Evolutionary conservation across 176 grass and related monocot species (phyloP).

Genomic region (Triticum monococcum): DNA sequence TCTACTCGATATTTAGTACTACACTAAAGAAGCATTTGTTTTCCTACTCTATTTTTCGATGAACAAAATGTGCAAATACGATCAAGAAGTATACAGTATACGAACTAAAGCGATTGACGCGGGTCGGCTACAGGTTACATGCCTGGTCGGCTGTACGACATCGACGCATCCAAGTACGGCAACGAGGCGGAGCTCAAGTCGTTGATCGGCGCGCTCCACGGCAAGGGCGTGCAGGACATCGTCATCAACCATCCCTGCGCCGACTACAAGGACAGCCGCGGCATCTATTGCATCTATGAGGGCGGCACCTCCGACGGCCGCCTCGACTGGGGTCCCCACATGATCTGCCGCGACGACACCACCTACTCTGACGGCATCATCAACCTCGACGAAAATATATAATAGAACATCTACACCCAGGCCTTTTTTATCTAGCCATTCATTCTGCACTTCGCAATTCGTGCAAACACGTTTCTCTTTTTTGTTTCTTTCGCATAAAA

Average conservation of each 20-base stretch:
- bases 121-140: conserved; percentile 44
- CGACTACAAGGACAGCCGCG: conserved; percentile 43
- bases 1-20: too few species aligned
- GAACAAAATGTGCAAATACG: neutral
- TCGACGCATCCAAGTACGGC: conserved; percentile 64
- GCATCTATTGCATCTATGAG: conserved; percentile 70
- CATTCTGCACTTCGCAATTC: too few species aligned
- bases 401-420: too few species aligned
- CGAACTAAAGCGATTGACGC: neutral
- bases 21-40: too few species aligned
- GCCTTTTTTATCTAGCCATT: too few species aligned
- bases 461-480: too few species aligned
- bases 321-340: conserved; percentile 71
- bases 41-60: too few species aligned
- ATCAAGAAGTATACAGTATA: neutral
- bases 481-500: too few species aligned
- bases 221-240: conserved; percentile 51
- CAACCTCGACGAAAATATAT: conserved; percentile 62
- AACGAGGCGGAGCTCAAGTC: conserved; percentile 50
- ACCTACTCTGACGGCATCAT: conserved; percentile 55
- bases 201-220: conserved; percentile 47
- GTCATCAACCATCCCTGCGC: conserved; percentile 58
- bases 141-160: conserved; percentile 61
- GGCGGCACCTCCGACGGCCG: conserved; percentile 59
- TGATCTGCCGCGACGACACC: conserved; percentile 73